Evolutionary conservation across 1,139 yeast species (phyloP).

Genomic region (Yamadazyma atmosphaerica): DNA sequence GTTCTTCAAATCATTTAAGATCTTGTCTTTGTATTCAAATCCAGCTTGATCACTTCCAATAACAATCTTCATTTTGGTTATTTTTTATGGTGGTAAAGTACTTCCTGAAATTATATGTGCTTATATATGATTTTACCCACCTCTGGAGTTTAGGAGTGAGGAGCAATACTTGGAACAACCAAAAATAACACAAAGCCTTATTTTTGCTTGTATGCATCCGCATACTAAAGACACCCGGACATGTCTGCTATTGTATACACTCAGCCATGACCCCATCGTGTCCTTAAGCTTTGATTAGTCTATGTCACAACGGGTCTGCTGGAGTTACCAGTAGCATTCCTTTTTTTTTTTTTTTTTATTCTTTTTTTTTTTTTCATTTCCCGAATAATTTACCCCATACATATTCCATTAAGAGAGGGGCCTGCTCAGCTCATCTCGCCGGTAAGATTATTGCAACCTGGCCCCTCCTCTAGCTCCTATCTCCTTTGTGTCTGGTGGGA

Average conservation of each 20-base stretch:
- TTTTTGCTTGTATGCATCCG: neutral
- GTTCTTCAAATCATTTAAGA: slow-evolving; percentile 33
- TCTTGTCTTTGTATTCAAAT: slow-evolving; percentile 38
- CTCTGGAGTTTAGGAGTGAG: slow-evolving; percentile 8
- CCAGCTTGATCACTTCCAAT: slow-evolving; percentile 50
- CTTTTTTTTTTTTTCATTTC: too few species aligned
- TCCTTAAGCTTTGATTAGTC: too few species aligned
- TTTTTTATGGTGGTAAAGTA: neutral
- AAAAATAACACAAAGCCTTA: neutral
- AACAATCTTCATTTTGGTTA: slow-evolving; percentile 27
- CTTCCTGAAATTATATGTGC: neutral
- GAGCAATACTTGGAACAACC: slow-evolving; percentile 6
- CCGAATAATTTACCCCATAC: slow-evolving; percentile 1
- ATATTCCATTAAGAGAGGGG: neutral
- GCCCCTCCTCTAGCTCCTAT: neutral
- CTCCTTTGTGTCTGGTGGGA: neutral
- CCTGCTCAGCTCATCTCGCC: too few species aligned
- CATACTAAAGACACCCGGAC: neutral
- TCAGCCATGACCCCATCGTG: too few species aligned
- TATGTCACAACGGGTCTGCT: too few species aligned
- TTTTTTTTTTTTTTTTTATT: too few species aligned
- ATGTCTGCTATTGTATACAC: neutral
- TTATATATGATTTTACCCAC: slow-evolving; percentile 1
- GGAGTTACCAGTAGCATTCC: neutral
- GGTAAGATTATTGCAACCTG: too few species aligned